Percentiles rank a stretch among this genome's conserved stretches.
Conservation (phyloP, 108 stramenopile species). For the Craspedostauros australis region DNA sequence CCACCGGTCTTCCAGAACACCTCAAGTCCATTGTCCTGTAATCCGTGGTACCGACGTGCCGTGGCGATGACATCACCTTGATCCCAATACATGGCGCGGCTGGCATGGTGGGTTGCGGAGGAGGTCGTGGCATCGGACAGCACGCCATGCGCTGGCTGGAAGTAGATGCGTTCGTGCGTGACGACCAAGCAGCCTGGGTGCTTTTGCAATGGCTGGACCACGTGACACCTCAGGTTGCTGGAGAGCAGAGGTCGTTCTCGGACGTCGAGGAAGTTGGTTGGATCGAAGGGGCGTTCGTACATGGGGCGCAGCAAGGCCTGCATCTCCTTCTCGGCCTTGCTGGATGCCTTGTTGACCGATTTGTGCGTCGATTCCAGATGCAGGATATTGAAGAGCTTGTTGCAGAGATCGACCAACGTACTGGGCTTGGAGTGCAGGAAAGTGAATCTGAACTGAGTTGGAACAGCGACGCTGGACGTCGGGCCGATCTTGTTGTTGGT, state of each 20-base stretch:
- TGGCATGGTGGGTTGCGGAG: neutral
- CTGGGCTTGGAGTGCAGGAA: constrained; percentile 72
- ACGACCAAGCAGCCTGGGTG: constrained; percentile 52
- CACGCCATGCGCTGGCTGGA: constrained; percentile 53
- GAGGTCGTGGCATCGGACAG: constrained; percentile 13
- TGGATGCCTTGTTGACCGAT: too few species aligned
- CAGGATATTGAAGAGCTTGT: constrained; percentile 37
- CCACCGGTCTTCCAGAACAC: constrained; percentile 57
- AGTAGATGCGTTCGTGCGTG: constrained; percentile 63
- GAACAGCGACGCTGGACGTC: constrained; percentile 29
- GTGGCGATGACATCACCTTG: constrained; percentile 50
- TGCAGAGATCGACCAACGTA: constrained; percentile 35
- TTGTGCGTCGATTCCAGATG: too few species aligned
- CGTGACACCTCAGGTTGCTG: constrained; percentile 30
- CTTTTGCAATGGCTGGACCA: constrained; percentile 48
- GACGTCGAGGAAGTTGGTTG: constrained; percentile 49
- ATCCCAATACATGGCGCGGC: constrained; percentile 33
- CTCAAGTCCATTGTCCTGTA: constrained; percentile 75
- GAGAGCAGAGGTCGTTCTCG: constrained; percentile 50
- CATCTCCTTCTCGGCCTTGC: constrained; percentile 15
- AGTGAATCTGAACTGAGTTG: constrained; percentile 47
- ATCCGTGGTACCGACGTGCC: constrained; percentile 67
- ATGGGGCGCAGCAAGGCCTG: constrained; percentile 54
- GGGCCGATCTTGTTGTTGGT: constrained; percentile 58
- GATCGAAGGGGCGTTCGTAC: constrained; percentile 60